Evolutionary conservation across 2,329 filamentous ascomycete species (phyloP), one percentile per base, ranked within the genome.

Genomic region (Fusarium bulbicola): DNA sequence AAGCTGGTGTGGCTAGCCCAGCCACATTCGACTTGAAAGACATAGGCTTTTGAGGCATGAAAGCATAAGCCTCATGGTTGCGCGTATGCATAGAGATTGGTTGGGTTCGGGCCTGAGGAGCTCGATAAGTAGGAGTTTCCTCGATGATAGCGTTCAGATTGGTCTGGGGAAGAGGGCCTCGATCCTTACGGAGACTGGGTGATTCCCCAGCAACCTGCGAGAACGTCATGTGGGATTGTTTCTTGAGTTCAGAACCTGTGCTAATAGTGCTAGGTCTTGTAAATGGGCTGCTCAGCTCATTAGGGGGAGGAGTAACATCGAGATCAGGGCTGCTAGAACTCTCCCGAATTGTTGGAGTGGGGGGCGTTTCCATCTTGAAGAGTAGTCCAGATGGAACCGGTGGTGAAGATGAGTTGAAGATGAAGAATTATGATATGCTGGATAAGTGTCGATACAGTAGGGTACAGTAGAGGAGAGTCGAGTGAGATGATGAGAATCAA

Each of bases 271-370:
- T 65, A 36, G 59, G 46, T 15, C 59, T 71, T 46, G 70, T 73
- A 28, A 73, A 73, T 7, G 70, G 70, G 28, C 70, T 69, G 26
- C 39, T 70, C 40, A 54, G 49, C 37, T 68, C 52, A 26, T 60
- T 37, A 40, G 66, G 52, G 7, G 66, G 49, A 3, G 66, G 66
- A 46, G 66, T 69, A 49, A 59, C 53, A 36, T 56, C 40, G 14
- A 52, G 43, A 30, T 56, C 49, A 45, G 67, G 54, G 24, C 71
- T 74, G 59, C 67, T 74, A 37, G 63, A 65, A 42, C 67, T 68
- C 52, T 59, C 52, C 26, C 45, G 66, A 54, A 59, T 53, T 16
- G 52, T 66, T 26, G 66, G 66, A 36, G 66, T 65, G 30, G 40
- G 63, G 40, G 66, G 66, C 18, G 32, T 34, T 26, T 34, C 40